A percentile compares a stretch with the other conserved stretches of the same genome.
phyloP scores from a whole-genome alignment of 345 rosid species.

The Hibiscus trionum region DNA sequence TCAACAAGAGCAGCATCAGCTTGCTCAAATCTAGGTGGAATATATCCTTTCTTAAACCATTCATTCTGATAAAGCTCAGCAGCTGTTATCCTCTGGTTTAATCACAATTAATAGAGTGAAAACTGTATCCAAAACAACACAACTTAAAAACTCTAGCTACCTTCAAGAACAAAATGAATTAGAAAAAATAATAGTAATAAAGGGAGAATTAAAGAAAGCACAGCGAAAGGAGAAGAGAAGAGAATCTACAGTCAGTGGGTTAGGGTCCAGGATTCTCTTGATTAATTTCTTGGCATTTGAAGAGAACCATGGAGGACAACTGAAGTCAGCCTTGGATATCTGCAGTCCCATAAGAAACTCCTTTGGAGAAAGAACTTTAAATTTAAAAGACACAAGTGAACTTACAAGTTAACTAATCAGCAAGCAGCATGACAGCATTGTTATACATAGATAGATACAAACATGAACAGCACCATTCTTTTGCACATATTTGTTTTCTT shows the following conservation, averaged over 20 bases:
- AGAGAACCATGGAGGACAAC: constrained; percentile 96
- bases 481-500: background rate
- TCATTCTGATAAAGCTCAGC: constrained; percentile 82
- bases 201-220: background rate
- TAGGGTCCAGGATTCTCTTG: constrained; percentile 85
- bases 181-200: background rate
- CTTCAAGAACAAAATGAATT: background rate
- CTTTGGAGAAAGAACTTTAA: background rate
- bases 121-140: background rate
- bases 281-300: constrained; percentile 90
- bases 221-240: background rate
- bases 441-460: background rate
- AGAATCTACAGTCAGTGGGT: constrained; percentile 63
- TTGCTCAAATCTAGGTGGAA: constrained; percentile 76
- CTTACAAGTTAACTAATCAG: background rate
- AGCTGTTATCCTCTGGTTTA: constrained; percentile 72
- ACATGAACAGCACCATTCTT: background rate
- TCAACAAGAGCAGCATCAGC: constrained; percentile 73
- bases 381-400: background rate
- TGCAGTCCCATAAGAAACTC: constrained; percentile 27
- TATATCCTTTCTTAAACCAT: constrained; percentile 98
- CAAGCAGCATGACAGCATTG: background rate
- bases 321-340: constrained; percentile 92
- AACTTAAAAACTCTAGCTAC: background rate
- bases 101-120: constrained; percentile 19